Evolutionary conservation across 164 flowering plant genomes (phyloP).

Genomic region (Sedum album): DNA sequence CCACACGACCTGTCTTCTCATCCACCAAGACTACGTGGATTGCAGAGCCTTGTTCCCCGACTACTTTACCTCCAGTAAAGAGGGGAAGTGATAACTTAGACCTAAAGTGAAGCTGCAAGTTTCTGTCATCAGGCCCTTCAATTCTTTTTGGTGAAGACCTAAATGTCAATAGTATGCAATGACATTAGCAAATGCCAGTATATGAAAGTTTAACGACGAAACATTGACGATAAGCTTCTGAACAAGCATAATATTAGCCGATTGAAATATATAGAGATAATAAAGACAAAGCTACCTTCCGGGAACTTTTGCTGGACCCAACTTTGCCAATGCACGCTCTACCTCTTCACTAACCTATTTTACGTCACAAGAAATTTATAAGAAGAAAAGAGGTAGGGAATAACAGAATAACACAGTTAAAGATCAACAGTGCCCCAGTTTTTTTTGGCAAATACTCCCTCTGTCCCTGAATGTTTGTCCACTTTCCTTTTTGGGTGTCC

Average conservation of each 20-base stretch:
- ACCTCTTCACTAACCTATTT: slow-evolving; percentile 66
- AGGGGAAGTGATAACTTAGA: slow-evolving; percentile 59
- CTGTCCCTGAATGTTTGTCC: no score
- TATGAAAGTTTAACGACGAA: neutral
- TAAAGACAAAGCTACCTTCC: slow-evolving; percentile 30
- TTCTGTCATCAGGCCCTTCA: slow-evolving; percentile 60
- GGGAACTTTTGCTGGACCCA: slow-evolving; percentile 43
- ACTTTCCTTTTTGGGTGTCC: no score
- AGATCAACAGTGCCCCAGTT: neutral
- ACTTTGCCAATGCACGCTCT: slow-evolving; percentile 60
- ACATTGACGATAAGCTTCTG: neutral
- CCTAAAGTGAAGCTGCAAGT: slow-evolving; percentile 50
- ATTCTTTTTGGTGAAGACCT: slow-evolving; percentile 58
- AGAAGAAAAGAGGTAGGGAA: neutral
- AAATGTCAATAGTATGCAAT: neutral
- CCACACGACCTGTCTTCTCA: slow-evolving; percentile 42
- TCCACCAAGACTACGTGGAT: slow-evolving; percentile 55
- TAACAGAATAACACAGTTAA: neutral
- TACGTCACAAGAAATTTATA: slow-evolving; percentile 5
- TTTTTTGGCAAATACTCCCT: no score
- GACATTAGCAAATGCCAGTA: neutral
- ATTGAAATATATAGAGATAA: neutral
- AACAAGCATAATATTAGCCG: no score
- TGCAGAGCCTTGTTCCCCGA: slow-evolving; percentile 70
- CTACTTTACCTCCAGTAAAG: slow-evolving; percentile 69